phyloP scores from a whole-genome alignment of 2,329 filamentous ascomycete genomes.

The Myriosclerotinia scirpicola region DNA sequence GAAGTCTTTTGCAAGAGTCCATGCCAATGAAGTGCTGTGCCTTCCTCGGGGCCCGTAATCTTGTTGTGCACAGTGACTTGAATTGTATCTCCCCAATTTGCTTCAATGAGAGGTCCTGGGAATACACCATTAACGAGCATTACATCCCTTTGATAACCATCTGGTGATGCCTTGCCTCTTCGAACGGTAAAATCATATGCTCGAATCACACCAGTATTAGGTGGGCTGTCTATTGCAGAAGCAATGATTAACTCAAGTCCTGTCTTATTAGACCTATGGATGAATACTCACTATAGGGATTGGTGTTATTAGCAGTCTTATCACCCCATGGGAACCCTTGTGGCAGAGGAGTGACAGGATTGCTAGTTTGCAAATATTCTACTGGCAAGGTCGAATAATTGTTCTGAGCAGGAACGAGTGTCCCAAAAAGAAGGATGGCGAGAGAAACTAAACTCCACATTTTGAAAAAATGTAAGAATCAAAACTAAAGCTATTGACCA shows the following conservation, averaged over 20 bases:
- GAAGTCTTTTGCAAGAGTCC: conserved; percentile 48
- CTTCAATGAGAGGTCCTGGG: conserved; percentile 42
- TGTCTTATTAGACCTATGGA: conserved; percentile 23
- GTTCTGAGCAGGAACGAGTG: conserved; percentile 24
- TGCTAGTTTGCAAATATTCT: conserved; percentile 6
- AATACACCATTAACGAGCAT: conserved; percentile 42
- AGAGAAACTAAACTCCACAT: conserved; percentile 18
- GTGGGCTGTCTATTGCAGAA: background rate
- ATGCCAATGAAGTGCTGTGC: conserved; percentile 48
- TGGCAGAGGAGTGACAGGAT: conserved; percentile 43
- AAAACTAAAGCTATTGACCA: background rate
- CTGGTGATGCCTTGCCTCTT: conserved; percentile 39
- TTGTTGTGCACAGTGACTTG: conserved; percentile 70
- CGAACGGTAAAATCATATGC: conserved; percentile 40
- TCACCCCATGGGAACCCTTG: conserved; percentile 54
- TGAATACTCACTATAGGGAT: conserved; percentile 36
- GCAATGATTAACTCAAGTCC: conserved; percentile 17
- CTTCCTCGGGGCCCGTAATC: conserved; percentile 47
- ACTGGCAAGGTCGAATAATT: conserved; percentile 14
- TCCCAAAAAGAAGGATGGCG: conserved; percentile 20
- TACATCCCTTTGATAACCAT: conserved; percentile 53
- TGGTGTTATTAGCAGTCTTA: conserved; percentile 44
- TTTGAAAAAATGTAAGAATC: conserved; percentile 1
- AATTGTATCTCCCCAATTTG: conserved; percentile 46
- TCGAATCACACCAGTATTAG: conserved; percentile 42